Evolutionary conservation across 2,329 filamentous ascomycete species (phyloP), one percentile per base, ranked within the genome.

Genomic region (Didymella segeticola): DNA sequence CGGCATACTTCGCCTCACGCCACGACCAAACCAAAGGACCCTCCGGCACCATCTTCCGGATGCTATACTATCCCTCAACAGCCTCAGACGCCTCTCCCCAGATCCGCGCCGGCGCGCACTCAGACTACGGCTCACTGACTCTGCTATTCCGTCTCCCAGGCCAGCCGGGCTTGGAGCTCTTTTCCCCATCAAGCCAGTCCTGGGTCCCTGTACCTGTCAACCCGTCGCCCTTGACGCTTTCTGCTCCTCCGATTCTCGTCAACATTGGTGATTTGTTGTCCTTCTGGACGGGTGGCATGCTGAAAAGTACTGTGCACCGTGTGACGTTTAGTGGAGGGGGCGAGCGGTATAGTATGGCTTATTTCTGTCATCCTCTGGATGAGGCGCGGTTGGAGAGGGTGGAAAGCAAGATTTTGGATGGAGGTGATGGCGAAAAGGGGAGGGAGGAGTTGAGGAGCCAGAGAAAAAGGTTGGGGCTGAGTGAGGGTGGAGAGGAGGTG

Each of bases 261-360:
- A 1, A 91, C 85, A 89, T 90, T n/a, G 88, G 86, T 0, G 88
- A 90, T 68, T 63, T 89, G 27, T 77, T 90, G 12, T 89, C 86
- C 27, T 95, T 96, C 73, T 98, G 93, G 93, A 98, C 95, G 1
- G 89, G 89, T 60, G 92, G 93, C 0, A 76, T 97, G 39, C 82
- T 98, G 58, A 89, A 91, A 64, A 92, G 88, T 63, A 97, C 93
- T 0, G 86, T 97, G 5, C 95, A 98, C 71, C 82, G 93, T 10
- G 95, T 98, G 25, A 86, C 93, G 0, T 95, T 96, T 65, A 71
- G 23, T 26, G 63, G 63, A 0, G 76, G 76, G 0, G 77, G 72
- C n/a, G 69, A 79, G 41, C 69, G 84, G 51, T 86, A 86, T 64
- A 82, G 79, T 49, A 82, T 86, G 57, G 85, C 82, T 19, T 87